phyloP scores from a whole-genome alignment of 202 grass and related monocot genomes.

The Schoenoplectus tabernaemontani region DNA sequence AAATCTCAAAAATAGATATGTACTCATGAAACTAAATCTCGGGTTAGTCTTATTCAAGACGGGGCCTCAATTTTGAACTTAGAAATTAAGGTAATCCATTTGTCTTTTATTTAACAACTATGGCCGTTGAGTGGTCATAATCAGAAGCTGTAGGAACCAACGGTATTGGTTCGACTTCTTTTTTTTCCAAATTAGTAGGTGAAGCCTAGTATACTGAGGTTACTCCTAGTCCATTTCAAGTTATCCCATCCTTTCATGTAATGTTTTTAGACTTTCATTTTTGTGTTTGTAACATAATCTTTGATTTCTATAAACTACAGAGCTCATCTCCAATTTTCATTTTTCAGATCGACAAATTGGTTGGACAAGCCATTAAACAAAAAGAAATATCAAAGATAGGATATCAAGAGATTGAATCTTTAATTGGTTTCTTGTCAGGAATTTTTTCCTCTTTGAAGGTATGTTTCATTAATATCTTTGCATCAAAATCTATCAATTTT shows the following conservation, averaged over 20 bases:
- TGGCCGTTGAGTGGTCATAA: not conserved
- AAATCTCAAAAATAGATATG: not conserved
- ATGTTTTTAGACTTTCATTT: not conserved
- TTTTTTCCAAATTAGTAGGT: not conserved
- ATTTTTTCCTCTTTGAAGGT: slow-evolving; percentile 75
- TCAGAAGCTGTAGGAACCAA: not conserved
- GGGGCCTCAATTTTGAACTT: not conserved
- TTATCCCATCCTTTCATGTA: not conserved
- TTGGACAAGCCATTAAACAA: slow-evolving; percentile 40
- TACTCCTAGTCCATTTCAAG: not conserved
- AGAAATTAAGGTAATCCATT: not conserved
- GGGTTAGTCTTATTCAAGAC: too few relatives aligned
- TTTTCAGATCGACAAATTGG: slow-evolving; percentile 65
- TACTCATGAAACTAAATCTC: not conserved
- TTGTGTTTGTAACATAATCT: not conserved
- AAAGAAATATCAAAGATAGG: slow-evolving; percentile 36
- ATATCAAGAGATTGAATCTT: slow-evolving; percentile 59
- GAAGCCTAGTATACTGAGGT: not conserved
- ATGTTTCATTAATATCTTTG: slow-evolving; percentile 9
- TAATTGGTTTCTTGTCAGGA: slow-evolving; percentile 48
- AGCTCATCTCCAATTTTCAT: not conserved
- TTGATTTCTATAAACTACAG: not conserved
- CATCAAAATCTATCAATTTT: not conserved
- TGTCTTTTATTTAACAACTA: not conserved
- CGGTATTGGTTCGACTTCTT: not conserved